phyloP scores from a whole-genome alignment of 805 yeast genomes.

The Metschnikowia continentalis region DNA sequence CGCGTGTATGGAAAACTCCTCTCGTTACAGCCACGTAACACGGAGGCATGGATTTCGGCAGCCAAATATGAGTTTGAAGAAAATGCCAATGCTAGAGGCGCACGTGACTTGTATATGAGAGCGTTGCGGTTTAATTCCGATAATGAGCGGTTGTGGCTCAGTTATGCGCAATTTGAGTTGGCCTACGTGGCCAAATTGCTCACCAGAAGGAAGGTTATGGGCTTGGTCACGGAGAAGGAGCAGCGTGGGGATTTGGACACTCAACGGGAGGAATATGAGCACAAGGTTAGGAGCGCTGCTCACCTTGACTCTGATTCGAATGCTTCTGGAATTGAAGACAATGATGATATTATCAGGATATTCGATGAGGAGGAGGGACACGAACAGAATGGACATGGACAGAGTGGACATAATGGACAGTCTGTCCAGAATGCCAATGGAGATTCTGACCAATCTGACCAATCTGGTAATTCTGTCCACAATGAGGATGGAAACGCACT shows the following conservation, averaged over 20 bases:
- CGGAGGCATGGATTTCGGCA: slow-evolving; percentile 90
- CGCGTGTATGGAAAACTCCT: slow-evolving; percentile 73
- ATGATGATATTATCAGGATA: slow-evolving; percentile 40
- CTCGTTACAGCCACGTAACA: slow-evolving; percentile 85
- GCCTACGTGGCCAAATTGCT: slow-evolving; percentile 78
- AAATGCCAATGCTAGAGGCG: slow-evolving; percentile 83
- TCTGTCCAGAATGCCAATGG: neutral
- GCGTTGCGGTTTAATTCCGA: slow-evolving; percentile 82
- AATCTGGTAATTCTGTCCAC: too few relatives aligned
- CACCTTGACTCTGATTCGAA: too few relatives aligned
- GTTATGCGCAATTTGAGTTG: slow-evolving; percentile 84
- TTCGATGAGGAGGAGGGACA: slow-evolving; percentile 41
- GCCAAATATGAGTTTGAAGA: slow-evolving; percentile 90
- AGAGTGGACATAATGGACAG: slow-evolving; percentile 27
- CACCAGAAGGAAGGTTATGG: slow-evolving; percentile 78
- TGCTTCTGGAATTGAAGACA: slow-evolving; percentile 12
- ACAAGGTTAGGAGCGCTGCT: slow-evolving; percentile 9
- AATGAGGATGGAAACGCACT: too few relatives aligned
- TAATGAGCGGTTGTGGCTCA: slow-evolving; percentile 68
- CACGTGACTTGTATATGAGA: slow-evolving; percentile 80
- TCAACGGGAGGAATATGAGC: slow-evolving; percentile 29
- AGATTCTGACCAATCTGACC: too few relatives aligned
- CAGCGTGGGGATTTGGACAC: slow-evolving; percentile 47
- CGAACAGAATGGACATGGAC: slow-evolving; percentile 32
- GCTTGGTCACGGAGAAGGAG: slow-evolving; percentile 69